These are phyloP conservation scores for Hortaea werneckii DNA, from an alignment of 2,329 filamentous ascomycete species.

Conservation along the genomic window DNA sequence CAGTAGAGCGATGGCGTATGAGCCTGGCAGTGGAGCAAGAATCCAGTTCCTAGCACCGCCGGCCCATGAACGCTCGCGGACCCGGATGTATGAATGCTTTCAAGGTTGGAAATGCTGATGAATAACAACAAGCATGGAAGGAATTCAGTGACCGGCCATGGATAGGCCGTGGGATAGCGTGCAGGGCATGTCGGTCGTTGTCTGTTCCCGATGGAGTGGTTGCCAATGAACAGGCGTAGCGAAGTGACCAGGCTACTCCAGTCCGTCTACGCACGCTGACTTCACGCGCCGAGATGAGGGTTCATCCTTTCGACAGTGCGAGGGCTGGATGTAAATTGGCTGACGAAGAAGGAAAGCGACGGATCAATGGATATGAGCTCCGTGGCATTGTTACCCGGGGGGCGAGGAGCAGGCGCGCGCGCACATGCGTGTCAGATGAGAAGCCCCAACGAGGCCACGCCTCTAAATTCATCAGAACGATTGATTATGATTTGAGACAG, in stretches of 20 bases:
- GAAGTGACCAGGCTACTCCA: background rate
- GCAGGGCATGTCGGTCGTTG: background rate
- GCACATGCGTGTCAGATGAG: slow-evolving; percentile 4
- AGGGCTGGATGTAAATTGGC: background rate
- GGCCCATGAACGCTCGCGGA: no score
- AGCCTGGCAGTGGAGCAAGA: background rate
- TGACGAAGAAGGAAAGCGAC: background rate
- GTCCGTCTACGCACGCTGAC: background rate
- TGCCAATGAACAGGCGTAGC: background rate
- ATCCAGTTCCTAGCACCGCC: no score
- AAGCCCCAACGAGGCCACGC: no score
- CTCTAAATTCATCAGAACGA: background rate
- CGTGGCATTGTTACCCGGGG: background rate
- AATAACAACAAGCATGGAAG: background rate
- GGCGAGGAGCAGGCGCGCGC: background rate
- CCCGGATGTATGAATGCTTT: no score
- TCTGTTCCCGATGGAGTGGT: background rate
- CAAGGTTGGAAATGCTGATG: background rate
- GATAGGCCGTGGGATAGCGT: background rate
- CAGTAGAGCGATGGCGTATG: background rate
- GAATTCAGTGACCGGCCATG: background rate
- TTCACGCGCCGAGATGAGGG: background rate
- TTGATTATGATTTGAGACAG: background rate
- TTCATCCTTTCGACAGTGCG: background rate
- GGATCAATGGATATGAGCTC: background rate